Base-by-base conservation (phyloP, 169 alveolate species). In the Babesia bovis region DNA sequence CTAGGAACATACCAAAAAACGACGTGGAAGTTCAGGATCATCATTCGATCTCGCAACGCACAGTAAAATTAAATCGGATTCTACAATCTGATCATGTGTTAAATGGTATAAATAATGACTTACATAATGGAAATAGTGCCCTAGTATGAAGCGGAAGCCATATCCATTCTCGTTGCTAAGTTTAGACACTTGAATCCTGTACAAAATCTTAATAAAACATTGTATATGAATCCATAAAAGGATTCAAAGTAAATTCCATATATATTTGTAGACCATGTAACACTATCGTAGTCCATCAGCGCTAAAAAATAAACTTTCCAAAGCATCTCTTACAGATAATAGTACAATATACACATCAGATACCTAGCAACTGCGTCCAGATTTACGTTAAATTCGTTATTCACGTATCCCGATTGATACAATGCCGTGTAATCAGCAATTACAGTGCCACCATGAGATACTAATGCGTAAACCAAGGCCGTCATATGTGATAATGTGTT, bases 401-500 rank as follows among this genome's bases (percentile, higher is more conserved):
- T 65, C 50, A 25, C 67, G n/a, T 35, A 4, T 30, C 51, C 50
- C 2, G 23, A 13, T 12, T 53, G 15, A 21, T 36, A 36, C 13
- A 76, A 76, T 35, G 82, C 40, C n/a, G 82, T 68, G 36, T 77
- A 77, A 50, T 77, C 85, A 36, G 85, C 85, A 45, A 77, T 57
- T 23, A 77, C 74, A 60, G 30, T 59, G 23, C 79, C 85, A 35
- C 53, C 53, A 45, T 68, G 63, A 21, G 85, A 58, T 17, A 77
- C 57, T 19, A 66, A 47, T 3, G 85, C 58, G 58, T 77, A 77
- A 33, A 67, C 57, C 45, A 77, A 32, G 25, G 52, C 32, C 73
- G 85, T 50, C 85, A 77, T 77, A 56, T 56, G 32, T 17, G 57
- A 44, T 38, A n/a, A n/a, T n/a, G n/a, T n/a, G n/a, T n/a, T n/a